Conservation (phyloP, 164 flowering plant genomes). For the Macadamia integrifolia region DNA sequence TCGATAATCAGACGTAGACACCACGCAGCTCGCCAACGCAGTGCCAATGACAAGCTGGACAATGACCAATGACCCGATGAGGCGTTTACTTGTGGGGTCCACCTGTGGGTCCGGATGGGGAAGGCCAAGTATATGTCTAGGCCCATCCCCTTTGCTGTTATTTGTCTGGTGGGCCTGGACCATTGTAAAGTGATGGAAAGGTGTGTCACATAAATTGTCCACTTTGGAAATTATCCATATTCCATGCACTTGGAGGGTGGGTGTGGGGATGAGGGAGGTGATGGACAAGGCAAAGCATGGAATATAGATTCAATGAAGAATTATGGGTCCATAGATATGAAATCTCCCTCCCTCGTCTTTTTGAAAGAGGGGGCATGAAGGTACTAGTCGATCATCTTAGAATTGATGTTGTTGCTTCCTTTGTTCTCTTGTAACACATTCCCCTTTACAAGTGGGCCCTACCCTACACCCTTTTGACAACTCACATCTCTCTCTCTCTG, state of each 20-base stretch:
- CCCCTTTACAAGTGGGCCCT: slow-evolving; percentile 19
- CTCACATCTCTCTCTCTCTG: slow-evolving; percentile 8
- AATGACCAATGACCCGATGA: slow-evolving; percentile 16
- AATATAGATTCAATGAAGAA: slow-evolving; percentile 19
- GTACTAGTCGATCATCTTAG: slow-evolving; percentile 17
- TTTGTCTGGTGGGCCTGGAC: slow-evolving; percentile 4
- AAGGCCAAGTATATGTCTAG: slow-evolving; percentile 11
- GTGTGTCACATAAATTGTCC: slow-evolving; percentile 25
- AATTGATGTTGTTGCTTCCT: slow-evolving; percentile 28
- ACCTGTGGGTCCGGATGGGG: neutral
- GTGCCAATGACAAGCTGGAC: slow-evolving; percentile 12
- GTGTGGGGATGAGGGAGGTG: slow-evolving; percentile 10
- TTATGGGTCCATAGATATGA: slow-evolving; percentile 29
- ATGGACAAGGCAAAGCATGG: slow-evolving; percentile 26
- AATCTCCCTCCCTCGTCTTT: slow-evolving; percentile 27
- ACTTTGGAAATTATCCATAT: slow-evolving; percentile 20
- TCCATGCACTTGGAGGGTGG: slow-evolving; percentile 15
- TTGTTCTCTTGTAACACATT: slow-evolving; percentile 16
- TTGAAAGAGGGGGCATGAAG: slow-evolving; percentile 30
- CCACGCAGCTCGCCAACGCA: slow-evolving; percentile 15
- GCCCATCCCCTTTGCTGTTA: slow-evolving; percentile 18
- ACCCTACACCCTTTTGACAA: slow-evolving; percentile 23
- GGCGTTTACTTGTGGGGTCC: slow-evolving; percentile 1
- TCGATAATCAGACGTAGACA: slow-evolving; percentile 12
- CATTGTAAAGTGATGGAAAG: slow-evolving; percentile 7